These are phyloP conservation scores for Aschersonia sp. DNA, from an alignment of 2,329 filamentous ascomycete genomes.

Conservation along the genomic window DNA sequence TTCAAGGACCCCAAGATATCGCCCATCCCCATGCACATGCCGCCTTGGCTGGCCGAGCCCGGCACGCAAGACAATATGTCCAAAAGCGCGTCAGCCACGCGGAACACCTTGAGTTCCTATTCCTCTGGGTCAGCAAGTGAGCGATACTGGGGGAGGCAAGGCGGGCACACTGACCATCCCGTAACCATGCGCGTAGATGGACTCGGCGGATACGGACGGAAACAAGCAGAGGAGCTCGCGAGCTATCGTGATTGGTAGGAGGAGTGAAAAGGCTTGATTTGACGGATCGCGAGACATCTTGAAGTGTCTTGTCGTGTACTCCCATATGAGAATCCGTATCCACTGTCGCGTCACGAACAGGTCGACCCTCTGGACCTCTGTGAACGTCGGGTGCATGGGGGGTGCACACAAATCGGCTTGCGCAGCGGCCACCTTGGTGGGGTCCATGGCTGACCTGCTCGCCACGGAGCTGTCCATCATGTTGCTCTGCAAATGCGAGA, in stretches of 20 bases:
- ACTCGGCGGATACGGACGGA: conserved; percentile 3
- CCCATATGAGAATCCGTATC: conserved; percentile 13
- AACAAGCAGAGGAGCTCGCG: conserved; percentile 10
- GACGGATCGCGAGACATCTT: conserved; percentile 11
- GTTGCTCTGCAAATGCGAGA: conserved; percentile 10
- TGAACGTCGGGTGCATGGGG: conserved; percentile 6
- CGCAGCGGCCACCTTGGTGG: conserved; percentile 8
- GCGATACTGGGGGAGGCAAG: neutral
- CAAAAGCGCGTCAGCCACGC: conserved; percentile 10
- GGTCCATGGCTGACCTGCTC: conserved; percentile 6
- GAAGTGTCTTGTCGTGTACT: conserved; percentile 13
- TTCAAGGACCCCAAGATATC: conserved; percentile 9
- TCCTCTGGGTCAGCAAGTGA: neutral
- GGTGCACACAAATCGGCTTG: conserved; percentile 8
- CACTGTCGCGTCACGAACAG: conserved; percentile 14
- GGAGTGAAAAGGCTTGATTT: conserved; percentile 11
- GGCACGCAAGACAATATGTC: conserved; percentile 11
- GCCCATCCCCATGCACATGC: conserved; percentile 11
- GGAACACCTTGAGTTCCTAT: conserved; percentile 13
- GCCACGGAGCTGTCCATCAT: conserved; percentile 7
- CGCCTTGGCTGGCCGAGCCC: conserved; percentile 5
- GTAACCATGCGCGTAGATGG: conserved; percentile 12
- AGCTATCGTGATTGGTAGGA: conserved; percentile 11
- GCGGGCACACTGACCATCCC: conserved; percentile 9
- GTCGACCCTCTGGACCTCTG: conserved; percentile 12